phyloP scores from a whole-genome alignment of 768 basidiomycete genomes.

The Mycena kentingensis region DNA sequence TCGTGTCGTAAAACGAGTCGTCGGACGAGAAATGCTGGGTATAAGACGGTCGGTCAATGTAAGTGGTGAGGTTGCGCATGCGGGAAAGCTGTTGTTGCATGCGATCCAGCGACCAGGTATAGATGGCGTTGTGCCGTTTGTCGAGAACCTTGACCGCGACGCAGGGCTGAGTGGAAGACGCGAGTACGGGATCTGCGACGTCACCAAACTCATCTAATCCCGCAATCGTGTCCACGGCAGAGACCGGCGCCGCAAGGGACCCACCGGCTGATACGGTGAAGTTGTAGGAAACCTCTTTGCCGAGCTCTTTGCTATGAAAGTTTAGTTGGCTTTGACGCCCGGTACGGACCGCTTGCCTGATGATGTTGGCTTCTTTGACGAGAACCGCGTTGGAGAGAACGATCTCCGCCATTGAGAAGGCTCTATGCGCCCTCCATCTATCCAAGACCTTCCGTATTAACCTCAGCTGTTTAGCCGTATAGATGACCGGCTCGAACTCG shows the following conservation, averaged over 20 bases:
- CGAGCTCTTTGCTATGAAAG: conserved; percentile 72
- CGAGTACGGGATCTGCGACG: conserved; percentile 79
- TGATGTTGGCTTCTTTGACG: conserved; percentile 93
- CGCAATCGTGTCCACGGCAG: conserved; percentile 82
- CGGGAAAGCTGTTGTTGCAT: conserved; percentile 86
- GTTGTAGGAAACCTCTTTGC: conserved; percentile 88
- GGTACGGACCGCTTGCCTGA: conserved; percentile 57
- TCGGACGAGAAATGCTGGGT: conserved; percentile 92
- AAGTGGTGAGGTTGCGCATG: conserved; percentile 90
- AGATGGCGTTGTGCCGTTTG: conserved; percentile 81
- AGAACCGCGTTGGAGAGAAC: conserved; percentile 82
- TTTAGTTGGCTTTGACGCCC: conserved; percentile 3
- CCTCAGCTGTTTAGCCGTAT: conserved; percentile 78
- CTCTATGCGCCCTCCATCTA: conserved; percentile 81
- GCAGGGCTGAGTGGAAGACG: conserved; percentile 74
- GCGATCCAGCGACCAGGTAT: conserved; percentile 88
- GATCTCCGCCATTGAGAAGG: conserved; percentile 91
- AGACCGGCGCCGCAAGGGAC: conserved; percentile 73
- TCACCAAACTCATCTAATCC: conserved; percentile 92
- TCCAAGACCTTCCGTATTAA: conserved; percentile 82
- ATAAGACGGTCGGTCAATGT: conserved; percentile 90
- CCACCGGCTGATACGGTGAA: conserved; percentile 88
- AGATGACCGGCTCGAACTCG: conserved; percentile 79
- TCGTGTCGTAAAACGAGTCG: conserved; percentile 89
- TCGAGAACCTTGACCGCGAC: conserved; percentile 92